Evolutionary conservation across 176 grass and related monocot genomes (phyloP).

Genomic region (Ananas comosus): DNA sequence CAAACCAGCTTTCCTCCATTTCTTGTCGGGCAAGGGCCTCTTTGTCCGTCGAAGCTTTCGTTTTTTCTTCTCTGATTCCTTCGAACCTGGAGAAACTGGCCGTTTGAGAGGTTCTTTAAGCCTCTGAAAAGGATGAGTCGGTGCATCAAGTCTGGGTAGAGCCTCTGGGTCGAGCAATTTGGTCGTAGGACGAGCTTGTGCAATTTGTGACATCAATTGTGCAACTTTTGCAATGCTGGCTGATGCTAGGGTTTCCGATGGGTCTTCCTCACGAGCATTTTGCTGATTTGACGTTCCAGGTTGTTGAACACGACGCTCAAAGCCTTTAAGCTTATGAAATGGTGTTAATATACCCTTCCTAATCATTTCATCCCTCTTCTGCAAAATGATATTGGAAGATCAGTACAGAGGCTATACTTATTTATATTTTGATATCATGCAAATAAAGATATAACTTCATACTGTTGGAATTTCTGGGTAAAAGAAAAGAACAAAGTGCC

Average conservation of each 20-base stretch:
- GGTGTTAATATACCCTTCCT: constrained; percentile 86
- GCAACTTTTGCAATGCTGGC: constrained; percentile 61
- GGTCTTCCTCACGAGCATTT: constrained; percentile 15
- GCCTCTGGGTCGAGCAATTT: constrained; percentile 70
- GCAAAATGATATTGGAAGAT: constrained; percentile 19
- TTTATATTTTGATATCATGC: background rate
- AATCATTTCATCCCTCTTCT: constrained; percentile 84
- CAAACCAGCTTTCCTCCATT: constrained; percentile 53
- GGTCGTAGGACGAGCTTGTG: constrained; percentile 47
- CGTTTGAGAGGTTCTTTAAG: constrained; percentile 48
- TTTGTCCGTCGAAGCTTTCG: constrained; percentile 34
- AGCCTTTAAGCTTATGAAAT: constrained; percentile 87
- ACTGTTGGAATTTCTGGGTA: no score
- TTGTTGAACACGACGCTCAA: constrained; percentile 63
- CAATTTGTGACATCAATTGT: constrained; percentile 49
- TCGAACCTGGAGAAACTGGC: constrained; percentile 30
- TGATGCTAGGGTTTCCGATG: constrained; percentile 33
- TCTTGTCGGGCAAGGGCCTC: constrained; percentile 72
- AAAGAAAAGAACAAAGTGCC: no score
- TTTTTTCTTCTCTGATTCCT: constrained; percentile 45
- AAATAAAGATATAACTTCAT: background rate
- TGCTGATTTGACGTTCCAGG: constrained; percentile 26
- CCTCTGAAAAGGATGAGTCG: constrained; percentile 75
- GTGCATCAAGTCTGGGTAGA: constrained; percentile 67
- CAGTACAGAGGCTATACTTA: background rate